Evolutionary conservation across 345 rosid genomes (phyloP).

Genomic region (Brassica nigra): DNA sequence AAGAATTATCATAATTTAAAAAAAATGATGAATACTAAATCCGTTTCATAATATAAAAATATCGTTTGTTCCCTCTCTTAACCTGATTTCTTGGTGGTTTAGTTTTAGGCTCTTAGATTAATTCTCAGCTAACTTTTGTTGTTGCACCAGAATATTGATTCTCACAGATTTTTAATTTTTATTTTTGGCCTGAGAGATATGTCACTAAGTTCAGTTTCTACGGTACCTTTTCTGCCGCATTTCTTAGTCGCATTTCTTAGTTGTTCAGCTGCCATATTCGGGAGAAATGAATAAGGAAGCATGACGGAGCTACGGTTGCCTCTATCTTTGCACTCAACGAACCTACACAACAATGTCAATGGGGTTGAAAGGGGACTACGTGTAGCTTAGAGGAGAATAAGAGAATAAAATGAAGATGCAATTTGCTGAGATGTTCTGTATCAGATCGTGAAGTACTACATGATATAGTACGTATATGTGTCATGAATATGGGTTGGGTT

Average conservation of each 20-base stretch:
- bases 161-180: not conserved
- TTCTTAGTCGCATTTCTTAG: slow-evolving; percentile 66
- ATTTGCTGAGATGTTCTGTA: too few species aligned
- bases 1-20: not conserved
- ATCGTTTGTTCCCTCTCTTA: not conserved
- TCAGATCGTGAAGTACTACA: too few species aligned
- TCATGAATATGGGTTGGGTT: too few species aligned
- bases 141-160: not conserved
- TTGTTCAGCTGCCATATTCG: slow-evolving; percentile 71
- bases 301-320: slow-evolving; percentile 65
- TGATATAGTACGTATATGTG: too few species aligned
- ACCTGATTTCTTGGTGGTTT: not conserved
- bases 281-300: slow-evolving; percentile 84
- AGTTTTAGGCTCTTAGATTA: not conserved
- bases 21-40: not conserved
- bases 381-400: slow-evolving; percentile 44
- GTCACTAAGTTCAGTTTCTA: not conserved
- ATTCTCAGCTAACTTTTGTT: not conserved
- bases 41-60: not conserved
- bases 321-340: slow-evolving; percentile 95
- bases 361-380: not conserved
- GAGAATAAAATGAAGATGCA: slow-evolving; percentile 22
- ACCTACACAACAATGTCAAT: slow-evolving; percentile 53
- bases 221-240: slow-evolving; percentile 66
- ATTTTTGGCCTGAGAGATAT: not conserved